Evolutionary conservation across 352 stramenopile genomes (phyloP).

Genomic region (Phytophthora meadii): DNA sequence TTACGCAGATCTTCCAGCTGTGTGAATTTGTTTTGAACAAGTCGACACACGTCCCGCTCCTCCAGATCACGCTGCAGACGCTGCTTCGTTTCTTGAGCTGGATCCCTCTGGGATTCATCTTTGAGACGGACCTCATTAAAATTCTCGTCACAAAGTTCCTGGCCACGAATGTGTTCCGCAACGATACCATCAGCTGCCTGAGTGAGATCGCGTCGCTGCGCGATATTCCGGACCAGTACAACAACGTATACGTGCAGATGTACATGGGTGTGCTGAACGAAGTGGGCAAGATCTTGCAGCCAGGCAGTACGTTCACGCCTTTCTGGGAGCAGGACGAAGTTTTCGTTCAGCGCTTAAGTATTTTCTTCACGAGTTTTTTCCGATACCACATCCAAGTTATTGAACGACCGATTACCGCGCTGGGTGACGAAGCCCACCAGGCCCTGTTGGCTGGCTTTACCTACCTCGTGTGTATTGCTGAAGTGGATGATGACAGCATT

Average conservation of each 20-base stretch:
- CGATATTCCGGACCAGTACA: conserved; percentile 93
- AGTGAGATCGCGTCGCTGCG: conserved; percentile 97
- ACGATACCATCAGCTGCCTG: conserved; percentile 97
- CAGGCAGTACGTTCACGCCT: conserved; percentile 93
- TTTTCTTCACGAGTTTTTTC: conserved; percentile 98
- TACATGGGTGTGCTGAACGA: conserved; percentile 95
- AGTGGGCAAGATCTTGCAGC: conserved; percentile 92
- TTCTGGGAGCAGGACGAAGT: conserved; percentile 95
- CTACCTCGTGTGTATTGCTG: conserved; percentile 92
- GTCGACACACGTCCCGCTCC: conserved; percentile 91
- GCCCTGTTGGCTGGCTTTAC: conserved; percentile 93
- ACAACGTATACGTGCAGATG: conserved; percentile 94
- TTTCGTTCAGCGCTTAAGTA: conserved; percentile 97
- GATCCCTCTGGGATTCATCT: conserved; percentile 99
- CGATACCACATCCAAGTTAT: conserved; percentile 95
- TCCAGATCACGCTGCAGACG: conserved; percentile 97
- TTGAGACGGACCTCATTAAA: conserved; percentile 97
- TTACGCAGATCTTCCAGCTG: conserved; percentile 98
- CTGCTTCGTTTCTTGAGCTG: conserved; percentile 98
- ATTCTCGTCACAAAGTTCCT: conserved; percentile 98
- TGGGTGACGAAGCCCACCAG: conserved; percentile 89
- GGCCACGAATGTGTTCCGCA: conserved; percentile 94
- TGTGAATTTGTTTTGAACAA: conserved; percentile 98
- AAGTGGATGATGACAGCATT: conserved; percentile 94
- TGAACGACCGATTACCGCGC: conserved; percentile 83